Evolutionary conservation across 179 eudicot species (phyloP), one percentile per base, ranked within the genome.

Genomic region (Silene noctiflora): DNA sequence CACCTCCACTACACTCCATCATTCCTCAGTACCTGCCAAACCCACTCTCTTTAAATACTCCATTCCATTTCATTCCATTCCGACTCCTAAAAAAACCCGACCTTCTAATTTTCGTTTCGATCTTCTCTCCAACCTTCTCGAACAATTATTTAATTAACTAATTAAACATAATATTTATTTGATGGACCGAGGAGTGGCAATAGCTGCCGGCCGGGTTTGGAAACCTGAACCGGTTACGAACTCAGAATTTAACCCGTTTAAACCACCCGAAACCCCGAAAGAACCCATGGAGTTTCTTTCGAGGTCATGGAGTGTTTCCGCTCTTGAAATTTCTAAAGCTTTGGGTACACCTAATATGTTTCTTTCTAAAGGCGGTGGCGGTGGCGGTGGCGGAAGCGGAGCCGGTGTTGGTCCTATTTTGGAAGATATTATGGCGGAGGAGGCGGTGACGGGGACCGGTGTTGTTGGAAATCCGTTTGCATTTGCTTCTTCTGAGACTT

Each of bases 251-350:
- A 44, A n/a, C n/a, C n/a, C n/a, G n/a, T 88, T 80, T 81, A 80
- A 85, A 60, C 94, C 96, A 4, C 94, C 93, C 2, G 99, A 93
- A 71, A 93, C 92, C 3, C 92, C 95, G 0, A 81, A 48, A 2
- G 97, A 95, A 76, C 89, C 99, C 20, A 95, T 95, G 98, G 98
- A 95, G 84, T 95, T 89, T 31, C 85, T 95, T 6, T 91, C 99
- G 2, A 91, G 99, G 10, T 95, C 99, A 0, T 95, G 99, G 99
- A 91, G 97, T 31, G 72, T 86, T 5, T 95, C 99, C 0, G 96
- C 98, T 8, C 77, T 79, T 2, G 88, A 94, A 69, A 81, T 94
- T 14, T 91, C 98, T 70, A 95, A 89, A 79, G 87, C 92, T 6
- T 67, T 95, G 2, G 81, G 87, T 25, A 17, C 91, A 9, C 60